phyloP scores from a whole-genome alignment of 345 rosid genomes.

The Euphorbia pulcherrima region DNA sequence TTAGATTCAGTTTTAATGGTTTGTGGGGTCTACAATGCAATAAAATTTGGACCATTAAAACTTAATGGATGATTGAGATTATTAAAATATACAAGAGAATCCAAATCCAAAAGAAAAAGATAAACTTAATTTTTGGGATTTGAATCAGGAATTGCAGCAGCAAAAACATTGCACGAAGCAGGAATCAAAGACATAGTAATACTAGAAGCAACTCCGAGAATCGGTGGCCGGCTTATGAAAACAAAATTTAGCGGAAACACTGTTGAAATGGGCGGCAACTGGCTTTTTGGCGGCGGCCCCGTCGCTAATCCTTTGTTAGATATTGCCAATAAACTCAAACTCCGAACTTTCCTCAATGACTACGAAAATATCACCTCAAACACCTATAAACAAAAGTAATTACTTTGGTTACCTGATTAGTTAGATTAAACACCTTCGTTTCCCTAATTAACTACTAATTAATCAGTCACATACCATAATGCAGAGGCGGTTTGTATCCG shows the following conservation, averaged over 20 bases:
- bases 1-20: no score
- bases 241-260: slow-evolving; percentile 17
- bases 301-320: slow-evolving; percentile 15
- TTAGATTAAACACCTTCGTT: background rate
- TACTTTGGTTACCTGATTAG: no score
- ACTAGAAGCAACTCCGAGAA: slow-evolving; percentile 27
- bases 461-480: no score
- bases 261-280: slow-evolving; percentile 28
- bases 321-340: slow-evolving; percentile 28
- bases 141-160: slow-evolving; percentile 26
- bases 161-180: slow-evolving; percentile 30
- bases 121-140: no score
- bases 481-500: slow-evolving; percentile 32
- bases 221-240: slow-evolving; percentile 24
- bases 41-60: no score
- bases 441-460: background rate
- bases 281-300: slow-evolving; percentile 28
- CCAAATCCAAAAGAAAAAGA: no score
- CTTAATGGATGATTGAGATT: no score
- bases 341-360: slow-evolving; percentile 18
- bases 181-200: slow-evolving; percentile 28
- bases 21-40: no score
- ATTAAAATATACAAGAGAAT: no score
- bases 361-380: slow-evolving; percentile 24
- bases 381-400: slow-evolving; percentile 29